phyloP scores from a whole-genome alignment of 768 basidiomycete genomes.

The Strobilomyces confusus region DNA sequence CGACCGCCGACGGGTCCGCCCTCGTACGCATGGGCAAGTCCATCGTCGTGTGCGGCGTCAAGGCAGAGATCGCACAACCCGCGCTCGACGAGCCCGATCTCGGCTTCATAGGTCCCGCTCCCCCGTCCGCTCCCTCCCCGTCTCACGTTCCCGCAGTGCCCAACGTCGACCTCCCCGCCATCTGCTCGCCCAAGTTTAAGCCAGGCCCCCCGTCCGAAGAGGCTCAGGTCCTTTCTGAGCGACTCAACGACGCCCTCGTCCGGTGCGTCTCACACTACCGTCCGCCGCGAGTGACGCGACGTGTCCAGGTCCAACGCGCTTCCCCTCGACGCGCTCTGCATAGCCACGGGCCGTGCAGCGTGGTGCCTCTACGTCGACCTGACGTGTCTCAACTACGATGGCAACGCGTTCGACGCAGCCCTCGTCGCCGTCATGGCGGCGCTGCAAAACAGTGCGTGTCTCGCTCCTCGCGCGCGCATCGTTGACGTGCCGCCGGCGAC shows the following conservation, averaged over 20 bases:
- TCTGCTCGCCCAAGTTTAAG: slow-evolving; percentile 92
- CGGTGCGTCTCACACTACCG: slow-evolving; percentile 43
- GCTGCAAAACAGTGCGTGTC: slow-evolving; percentile 69
- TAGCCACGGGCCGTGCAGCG: slow-evolving; percentile 72
- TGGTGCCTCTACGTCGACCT: slow-evolving; percentile 97
- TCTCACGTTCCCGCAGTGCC: slow-evolving; percentile 54
- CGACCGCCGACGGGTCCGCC: slow-evolving; percentile 90
- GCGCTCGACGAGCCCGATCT: slow-evolving; percentile 51
- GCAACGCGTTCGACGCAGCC: slow-evolving; percentile 90
- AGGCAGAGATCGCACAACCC: slow-evolving; percentile 92
- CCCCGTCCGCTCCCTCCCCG: background rate
- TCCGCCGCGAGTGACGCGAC: too few species aligned
- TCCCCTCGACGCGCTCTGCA: slow-evolving; percentile 66
- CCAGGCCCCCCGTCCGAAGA: slow-evolving; percentile 95
- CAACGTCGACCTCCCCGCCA: slow-evolving; percentile 89
- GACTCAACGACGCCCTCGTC: slow-evolving; percentile 73
- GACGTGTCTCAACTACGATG: slow-evolving; percentile 96
- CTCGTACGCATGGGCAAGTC: slow-evolving; percentile 89
- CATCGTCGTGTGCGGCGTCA: slow-evolving; percentile 94
- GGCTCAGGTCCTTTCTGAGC: slow-evolving; percentile 85
- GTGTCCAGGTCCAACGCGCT: slow-evolving; percentile 58
- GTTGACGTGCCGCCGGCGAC: background rate
- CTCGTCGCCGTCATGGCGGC: slow-evolving; percentile 86
- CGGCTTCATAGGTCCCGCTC: too few species aligned
- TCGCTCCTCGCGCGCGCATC: too few species aligned